Evolutionary conservation across 352 stramenopile genomes (phyloP), one percentile per base, ranked within the genome.

Genomic region (Globisporangium okanoganense): DNA sequence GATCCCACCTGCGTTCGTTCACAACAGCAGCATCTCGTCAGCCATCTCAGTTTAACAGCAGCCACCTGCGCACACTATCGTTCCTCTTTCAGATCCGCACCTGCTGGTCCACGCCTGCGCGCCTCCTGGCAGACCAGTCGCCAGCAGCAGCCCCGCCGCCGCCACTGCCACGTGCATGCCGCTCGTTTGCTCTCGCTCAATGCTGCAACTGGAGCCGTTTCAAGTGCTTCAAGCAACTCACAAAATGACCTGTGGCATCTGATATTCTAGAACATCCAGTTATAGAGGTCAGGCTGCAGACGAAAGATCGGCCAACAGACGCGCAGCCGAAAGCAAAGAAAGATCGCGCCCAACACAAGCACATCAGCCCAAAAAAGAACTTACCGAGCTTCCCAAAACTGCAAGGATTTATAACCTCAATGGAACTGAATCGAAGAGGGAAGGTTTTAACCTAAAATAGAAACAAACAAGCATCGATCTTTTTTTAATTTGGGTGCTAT

Each of bases 71-170:
- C n/a, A n/a, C n/a, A n/a, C n/a, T n/a, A n/a, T n/a, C n/a, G 36
- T 14, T 2, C 3, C 22, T 49, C 25, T 18, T 0, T 24, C 9
- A 27, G 18, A 24, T 22, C 0, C 49, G n/a, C 43, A 89, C 78
- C 67, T 79, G 44, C 79, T 71, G 16, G 78, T 88, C 81, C 79
- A 91, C 50, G 77, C 81, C 38, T 61, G 29, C 3, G 71, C 61
- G 1, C n/a, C n/a, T n/a, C 61, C 45, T 29, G 52, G 59, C 18
- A 69, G 64, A 25, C 6, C 8, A 24, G 65, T 31, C 50, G 51
- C 47, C 57, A 45, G 41, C 56, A 43, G 55, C 45, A 41, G 14
- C 71, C 29, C 13, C n/a, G 24, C 9, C 20, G 13, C 6, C 56
- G n/a, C 12, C 50, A 27, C 47, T 22, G 13, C 53, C 20, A 16